Percentiles rank a stretch among this genome's conserved stretches.
Evolutionary conservation across 2,329 filamentous ascomycete genomes (phyloP).

Genomic region (Apiospora saccharicola): DNA sequence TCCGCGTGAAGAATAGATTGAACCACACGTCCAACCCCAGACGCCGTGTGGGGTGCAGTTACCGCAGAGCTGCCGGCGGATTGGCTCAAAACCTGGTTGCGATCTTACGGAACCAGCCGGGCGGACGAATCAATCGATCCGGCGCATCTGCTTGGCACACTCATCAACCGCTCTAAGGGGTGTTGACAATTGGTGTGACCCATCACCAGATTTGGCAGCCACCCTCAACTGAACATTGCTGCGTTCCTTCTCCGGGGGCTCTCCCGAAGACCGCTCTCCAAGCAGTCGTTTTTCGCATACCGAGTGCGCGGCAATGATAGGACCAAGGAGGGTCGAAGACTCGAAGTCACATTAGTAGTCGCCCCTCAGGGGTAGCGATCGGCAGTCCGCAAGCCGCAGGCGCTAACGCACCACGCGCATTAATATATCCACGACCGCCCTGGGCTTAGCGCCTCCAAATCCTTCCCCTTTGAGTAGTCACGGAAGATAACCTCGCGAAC

Average conservation of each 20-base stretch:
- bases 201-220: neutral
- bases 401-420: conserved; percentile 6
- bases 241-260: neutral
- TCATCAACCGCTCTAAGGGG: neutral
- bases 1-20: conserved; percentile 6
- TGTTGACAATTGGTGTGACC: neutral
- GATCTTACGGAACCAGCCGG: neutral
- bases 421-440: neutral
- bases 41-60: neutral
- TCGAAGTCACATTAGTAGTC: neutral
- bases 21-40: conserved; percentile 1
- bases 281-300: neutral
- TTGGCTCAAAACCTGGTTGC: conserved; percentile 5
- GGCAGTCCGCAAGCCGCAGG: conserved; percentile 15
- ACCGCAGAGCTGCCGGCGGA: neutral
- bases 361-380: conserved; percentile 13
- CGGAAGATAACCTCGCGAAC: conserved; percentile 5
- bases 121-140: neutral
- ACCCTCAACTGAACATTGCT: neutral
- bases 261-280: neutral
- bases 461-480: neutral
- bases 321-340: neutral
- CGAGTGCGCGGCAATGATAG: neutral
- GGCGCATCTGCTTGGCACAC: neutral
- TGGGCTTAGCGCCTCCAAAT: neutral